Conservation (phyloP, 768 basidiomycete genomes). For the Suillus brevipes region DNA sequence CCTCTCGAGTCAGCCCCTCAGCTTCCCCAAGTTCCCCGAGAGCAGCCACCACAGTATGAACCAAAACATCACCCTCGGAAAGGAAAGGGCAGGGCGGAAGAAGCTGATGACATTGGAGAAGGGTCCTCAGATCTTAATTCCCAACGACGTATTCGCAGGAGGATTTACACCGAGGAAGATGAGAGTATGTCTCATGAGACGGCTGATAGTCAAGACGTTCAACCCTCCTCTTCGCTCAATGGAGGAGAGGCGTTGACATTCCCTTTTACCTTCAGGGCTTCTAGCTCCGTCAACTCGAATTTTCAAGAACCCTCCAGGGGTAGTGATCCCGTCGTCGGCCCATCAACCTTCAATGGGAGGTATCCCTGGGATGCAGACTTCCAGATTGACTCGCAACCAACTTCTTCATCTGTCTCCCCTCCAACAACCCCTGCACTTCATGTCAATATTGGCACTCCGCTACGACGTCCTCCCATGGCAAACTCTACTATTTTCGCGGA, state of each 20-base stretch:
- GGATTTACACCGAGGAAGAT: slow-evolving; percentile 14
- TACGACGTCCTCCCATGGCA: slow-evolving; percentile 25
- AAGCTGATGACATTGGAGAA: slow-evolving; percentile 8
- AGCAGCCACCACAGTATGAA: slow-evolving; percentile 5
- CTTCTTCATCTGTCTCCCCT: slow-evolving; percentile 8
- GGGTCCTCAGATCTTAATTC: slow-evolving; percentile 9
- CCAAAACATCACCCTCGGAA: slow-evolving; percentile 11
- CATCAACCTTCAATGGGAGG: background rate
- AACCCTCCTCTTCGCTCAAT: background rate
- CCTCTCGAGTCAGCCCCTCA: slow-evolving; percentile 16
- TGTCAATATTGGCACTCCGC: slow-evolving; percentile 17
- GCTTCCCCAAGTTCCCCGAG: slow-evolving; percentile 1
- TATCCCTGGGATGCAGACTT: slow-evolving; percentile 4
- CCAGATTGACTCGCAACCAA: slow-evolving; percentile 4
- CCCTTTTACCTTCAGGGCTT: slow-evolving; percentile 18
- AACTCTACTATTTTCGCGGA: slow-evolving; percentile 18
- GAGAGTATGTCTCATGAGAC: slow-evolving; percentile 5
- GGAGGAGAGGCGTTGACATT: slow-evolving; percentile 1
- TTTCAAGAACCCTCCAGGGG: background rate
- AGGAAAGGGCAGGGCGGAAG: slow-evolving; percentile 28
- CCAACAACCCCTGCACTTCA: slow-evolving; percentile 14
- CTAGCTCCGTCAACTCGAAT: slow-evolving; percentile 11
- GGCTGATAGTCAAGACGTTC: slow-evolving; percentile 14
- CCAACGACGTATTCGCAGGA: slow-evolving; percentile 22
- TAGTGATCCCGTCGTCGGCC: background rate